Base-by-base conservation (phyloP, 2,329 filamentous ascomycete species). In the Pseudogymnoascus sp. region DNA sequence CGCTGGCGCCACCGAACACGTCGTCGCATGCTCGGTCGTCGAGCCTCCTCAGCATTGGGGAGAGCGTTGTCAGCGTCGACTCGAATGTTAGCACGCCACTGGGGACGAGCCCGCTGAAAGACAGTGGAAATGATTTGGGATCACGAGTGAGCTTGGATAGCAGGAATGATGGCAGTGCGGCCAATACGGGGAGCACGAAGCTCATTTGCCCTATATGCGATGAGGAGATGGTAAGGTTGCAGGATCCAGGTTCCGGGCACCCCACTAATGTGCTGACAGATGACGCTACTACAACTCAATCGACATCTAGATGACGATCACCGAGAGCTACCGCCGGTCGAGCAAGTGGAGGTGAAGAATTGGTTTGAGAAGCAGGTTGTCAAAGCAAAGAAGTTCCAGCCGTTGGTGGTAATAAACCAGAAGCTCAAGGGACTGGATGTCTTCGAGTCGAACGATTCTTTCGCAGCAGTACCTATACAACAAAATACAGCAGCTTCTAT, bases 121-220 rank as follows among this genome's bases (percentile, higher is more conserved):
- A 87, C 64, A 82, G 88, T 63, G 78, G 82, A 11, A 90, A 93
- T 71, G 92, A 96, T 70, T 82, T 97, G 60, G 84, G 85, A 37
- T 90, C 91, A 61, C 88, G 89, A 70, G 87, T 97, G 68, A 92
- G 88, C 60, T 76, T 94, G 58, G 83, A 83, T 54, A 54, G 43
- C 28, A 54, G 43, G 41, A 81, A 83, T 76, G 78, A 80, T 64
- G 79, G 79, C 39, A 75, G 78, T 68, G 77, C 77, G 50, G 74
- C 76, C 60, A 74, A 74, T 16, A 81, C 84, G 59, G 77, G 84
- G 61, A 84, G 82, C 67, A 84, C 84, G 66, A 83, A 83, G 73
- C 85, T 99, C 63, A 85, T 93, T 61, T 99, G 94, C 74, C 94
- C 94, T n/a, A 99, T 99, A 72, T 99, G 94, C 75, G 92, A 87